A percentile compares a stretch with the other conserved stretches of the same genome.
Evolutionary conservation across 1,284 basidiomycete genomes (phyloP).

Genomic region (Ceratobasidium sp.): DNA sequence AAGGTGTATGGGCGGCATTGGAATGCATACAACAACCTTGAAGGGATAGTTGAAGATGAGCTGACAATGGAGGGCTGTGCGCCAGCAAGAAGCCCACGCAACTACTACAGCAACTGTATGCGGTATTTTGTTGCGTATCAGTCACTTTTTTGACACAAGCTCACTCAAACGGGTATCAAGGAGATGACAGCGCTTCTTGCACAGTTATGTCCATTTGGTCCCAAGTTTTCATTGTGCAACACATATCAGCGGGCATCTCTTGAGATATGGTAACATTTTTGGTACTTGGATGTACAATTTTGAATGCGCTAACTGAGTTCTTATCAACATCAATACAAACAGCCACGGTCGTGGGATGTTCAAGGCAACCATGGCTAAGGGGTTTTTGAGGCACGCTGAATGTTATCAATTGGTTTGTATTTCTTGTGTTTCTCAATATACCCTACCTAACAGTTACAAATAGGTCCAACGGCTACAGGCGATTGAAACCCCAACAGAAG

Average conservation of each 20-base stretch:
- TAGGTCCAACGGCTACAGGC: neutral
- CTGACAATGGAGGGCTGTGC: no score
- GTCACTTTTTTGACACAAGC: no score
- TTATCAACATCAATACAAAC: conserved; percentile 20
- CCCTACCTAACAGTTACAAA: neutral
- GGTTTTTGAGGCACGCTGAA: neutral
- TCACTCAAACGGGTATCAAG: no score
- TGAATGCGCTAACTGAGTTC: conserved; percentile 9
- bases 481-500: neutral
- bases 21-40: no score
- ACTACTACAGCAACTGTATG: no score
- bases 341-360: neutral
- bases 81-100: no score
- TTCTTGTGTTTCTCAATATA: neutral
- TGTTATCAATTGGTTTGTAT: neutral
- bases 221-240: conserved; percentile 3
- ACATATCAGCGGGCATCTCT: neutral
- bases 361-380: conserved; percentile 1
- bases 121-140: no score
- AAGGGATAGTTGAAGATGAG: no score
- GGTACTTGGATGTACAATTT: neutral
- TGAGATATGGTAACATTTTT: conserved; percentile 3
- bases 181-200: no score
- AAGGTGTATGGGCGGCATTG: no score
- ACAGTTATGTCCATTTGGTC: neutral